Conservation (phyloP, 768 basidiomycete genomes). For the Zangia roseola region DNA sequence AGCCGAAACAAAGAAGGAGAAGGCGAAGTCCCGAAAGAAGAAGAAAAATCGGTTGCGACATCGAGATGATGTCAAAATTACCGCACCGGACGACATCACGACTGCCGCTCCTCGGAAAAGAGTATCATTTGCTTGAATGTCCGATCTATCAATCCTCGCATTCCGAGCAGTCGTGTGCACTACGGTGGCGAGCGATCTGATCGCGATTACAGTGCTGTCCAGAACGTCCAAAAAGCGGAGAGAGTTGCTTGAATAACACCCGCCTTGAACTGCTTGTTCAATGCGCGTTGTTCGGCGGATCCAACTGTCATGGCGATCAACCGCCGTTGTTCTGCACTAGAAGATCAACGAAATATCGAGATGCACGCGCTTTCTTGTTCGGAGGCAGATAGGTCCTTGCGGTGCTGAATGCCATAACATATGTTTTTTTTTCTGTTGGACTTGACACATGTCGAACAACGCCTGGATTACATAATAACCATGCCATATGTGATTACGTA, state of each 20-base stretch:
- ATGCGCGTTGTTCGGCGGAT: slow-evolving; percentile 20
- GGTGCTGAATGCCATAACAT: slow-evolving; percentile 1
- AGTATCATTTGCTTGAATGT: slow-evolving; percentile 31
- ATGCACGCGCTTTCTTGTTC: not conserved
- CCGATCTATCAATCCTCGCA: slow-evolving; percentile 18
- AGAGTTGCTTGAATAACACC: slow-evolving; percentile 16
- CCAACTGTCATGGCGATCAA: slow-evolving; percentile 18
- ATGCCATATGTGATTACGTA: slow-evolving; percentile 7
- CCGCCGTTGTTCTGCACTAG: slow-evolving; percentile 10
- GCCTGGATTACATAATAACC: slow-evolving; percentile 12
- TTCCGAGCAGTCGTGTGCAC: slow-evolving; percentile 14
- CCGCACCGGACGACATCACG: slow-evolving; percentile 7
- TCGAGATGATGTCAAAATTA: slow-evolving; percentile 9
- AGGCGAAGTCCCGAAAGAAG: slow-evolving; percentile 33
- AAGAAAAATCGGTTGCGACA: slow-evolving; percentile 12
- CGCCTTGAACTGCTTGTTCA: slow-evolving; percentile 4
- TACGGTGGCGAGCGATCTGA: slow-evolving; percentile 22
- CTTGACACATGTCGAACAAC: not conserved
- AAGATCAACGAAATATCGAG: slow-evolving; percentile 13
- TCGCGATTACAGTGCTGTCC: slow-evolving; percentile 19
- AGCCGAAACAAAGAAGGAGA: slow-evolving; percentile 45
- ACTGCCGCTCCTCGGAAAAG: slow-evolving; percentile 30
- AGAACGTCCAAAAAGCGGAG: slow-evolving; percentile 6
- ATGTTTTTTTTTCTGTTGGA: not conserved
- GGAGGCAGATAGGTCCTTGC: not conserved